Conservation (phyloP, 2,329 filamentous ascomycete species). For the Trichoderma endophyticum region DNA sequence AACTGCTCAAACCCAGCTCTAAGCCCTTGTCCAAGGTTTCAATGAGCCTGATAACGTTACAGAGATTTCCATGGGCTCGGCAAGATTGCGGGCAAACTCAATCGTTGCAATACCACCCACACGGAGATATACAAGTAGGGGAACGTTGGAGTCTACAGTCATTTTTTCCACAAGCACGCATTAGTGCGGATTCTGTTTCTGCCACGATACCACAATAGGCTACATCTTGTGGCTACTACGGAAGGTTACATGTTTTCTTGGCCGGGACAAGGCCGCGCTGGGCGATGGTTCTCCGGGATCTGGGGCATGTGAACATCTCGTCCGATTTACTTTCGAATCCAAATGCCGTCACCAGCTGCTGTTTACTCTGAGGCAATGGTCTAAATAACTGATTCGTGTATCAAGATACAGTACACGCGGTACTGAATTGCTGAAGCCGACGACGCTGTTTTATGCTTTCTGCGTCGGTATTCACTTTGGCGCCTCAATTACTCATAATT, state of each 20-base stretch:
- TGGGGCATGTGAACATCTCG: neutral
- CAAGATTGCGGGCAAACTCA: slow-evolving; percentile 12
- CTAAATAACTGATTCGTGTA: too few relatives aligned
- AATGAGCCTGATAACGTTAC: neutral
- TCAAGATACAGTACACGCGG: neutral
- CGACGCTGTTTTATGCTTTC: neutral
- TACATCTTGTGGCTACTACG: neutral
- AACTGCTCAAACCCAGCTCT: neutral
- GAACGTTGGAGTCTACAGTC: neutral
- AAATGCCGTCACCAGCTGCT: too few relatives aligned
- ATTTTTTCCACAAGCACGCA: neutral
- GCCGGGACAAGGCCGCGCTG: neutral
- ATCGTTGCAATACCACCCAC: neutral
- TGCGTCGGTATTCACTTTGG: neutral
- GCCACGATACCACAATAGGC: neutral
- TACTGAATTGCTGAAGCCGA: neutral
- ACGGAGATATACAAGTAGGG: neutral
- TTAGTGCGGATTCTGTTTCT: neutral
- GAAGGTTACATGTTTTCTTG: neutral
- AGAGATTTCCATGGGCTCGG: slow-evolving; percentile 1
- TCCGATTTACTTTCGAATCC: neutral
- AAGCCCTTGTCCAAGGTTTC: neutral
- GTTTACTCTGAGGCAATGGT: too few relatives aligned
- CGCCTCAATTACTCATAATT: neutral
- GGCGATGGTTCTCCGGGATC: neutral